phyloP scores from a whole-genome alignment of 176 grass and related monocot genomes.

The Saccharum officinarum region DNA sequence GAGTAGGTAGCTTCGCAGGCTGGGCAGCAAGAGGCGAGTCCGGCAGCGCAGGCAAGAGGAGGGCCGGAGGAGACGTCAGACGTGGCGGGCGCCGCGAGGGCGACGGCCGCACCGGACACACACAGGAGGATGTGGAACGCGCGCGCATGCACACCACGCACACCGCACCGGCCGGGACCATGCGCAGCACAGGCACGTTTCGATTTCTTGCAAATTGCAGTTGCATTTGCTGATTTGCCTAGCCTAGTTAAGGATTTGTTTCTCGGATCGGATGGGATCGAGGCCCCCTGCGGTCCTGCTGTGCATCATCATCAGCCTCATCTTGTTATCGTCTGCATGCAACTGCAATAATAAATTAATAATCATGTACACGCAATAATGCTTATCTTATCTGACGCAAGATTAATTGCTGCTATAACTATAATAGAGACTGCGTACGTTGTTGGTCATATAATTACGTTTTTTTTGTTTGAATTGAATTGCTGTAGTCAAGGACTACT shows the following conservation, averaged over 20 bases:
- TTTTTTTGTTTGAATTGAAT: no score
- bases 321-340: neutral
- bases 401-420: neutral
- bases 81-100: conserved; percentile 42
- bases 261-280: neutral
- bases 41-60: neutral
- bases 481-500: no score
- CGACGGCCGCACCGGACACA: conserved; percentile 41
- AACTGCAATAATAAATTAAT: neutral
- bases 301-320: neutral
- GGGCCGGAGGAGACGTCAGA: conserved; percentile 4
- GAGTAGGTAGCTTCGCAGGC: neutral
- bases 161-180: no score
- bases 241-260: neutral
- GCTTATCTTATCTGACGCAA: neutral
- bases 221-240: neutral
- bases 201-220: neutral
- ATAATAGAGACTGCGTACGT: neutral
- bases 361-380: neutral
- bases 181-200: no score
- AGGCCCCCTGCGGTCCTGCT: neutral
- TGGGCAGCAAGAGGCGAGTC: neutral
- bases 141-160: conserved; percentile 22
- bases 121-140: neutral
- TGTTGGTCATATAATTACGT: no score